Conservation (phyloP, 225 moss, liverwort and hornwort species). For the Neckera pumila region DNA sequence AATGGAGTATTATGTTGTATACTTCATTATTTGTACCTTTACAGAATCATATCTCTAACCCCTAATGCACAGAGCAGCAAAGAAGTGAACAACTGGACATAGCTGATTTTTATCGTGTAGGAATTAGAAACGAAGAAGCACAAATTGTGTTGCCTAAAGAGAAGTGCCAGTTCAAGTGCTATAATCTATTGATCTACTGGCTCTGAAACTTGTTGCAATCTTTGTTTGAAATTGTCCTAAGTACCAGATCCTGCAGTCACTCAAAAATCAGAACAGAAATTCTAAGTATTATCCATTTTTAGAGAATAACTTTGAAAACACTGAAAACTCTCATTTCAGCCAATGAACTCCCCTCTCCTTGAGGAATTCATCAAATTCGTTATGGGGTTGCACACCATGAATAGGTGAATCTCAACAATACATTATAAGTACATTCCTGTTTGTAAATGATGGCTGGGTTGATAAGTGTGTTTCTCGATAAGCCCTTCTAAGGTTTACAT, state of each 20-base stretch:
- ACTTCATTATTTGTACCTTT: not conserved
- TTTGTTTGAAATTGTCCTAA: not conserved
- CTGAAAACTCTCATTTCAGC: not conserved
- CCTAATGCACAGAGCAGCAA: not conserved
- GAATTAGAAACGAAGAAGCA: not conserved
- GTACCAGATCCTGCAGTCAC: not conserved
- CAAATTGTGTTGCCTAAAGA: too few species aligned
- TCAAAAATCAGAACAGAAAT: not conserved
- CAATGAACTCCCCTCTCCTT: not conserved
- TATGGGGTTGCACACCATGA: too few species aligned
- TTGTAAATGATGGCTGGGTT: too few species aligned
- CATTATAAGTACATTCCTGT: too few species aligned
- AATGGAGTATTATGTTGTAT: not conserved
- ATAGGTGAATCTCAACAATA: not conserved
- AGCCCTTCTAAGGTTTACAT: too few species aligned
- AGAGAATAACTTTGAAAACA: not conserved
- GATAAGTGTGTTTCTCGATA: not conserved
- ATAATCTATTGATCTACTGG: not conserved
- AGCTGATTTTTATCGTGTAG: not conserved
- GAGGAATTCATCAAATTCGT: not conserved
- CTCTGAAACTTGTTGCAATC: not conserved
- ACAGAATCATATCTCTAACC: too few species aligned
- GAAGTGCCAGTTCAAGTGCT: not conserved
- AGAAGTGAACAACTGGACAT: not conserved
- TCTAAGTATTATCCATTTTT: not conserved